phyloP scores from a whole-genome alignment of 805 yeast genomes.

The Candida maris region DNA sequence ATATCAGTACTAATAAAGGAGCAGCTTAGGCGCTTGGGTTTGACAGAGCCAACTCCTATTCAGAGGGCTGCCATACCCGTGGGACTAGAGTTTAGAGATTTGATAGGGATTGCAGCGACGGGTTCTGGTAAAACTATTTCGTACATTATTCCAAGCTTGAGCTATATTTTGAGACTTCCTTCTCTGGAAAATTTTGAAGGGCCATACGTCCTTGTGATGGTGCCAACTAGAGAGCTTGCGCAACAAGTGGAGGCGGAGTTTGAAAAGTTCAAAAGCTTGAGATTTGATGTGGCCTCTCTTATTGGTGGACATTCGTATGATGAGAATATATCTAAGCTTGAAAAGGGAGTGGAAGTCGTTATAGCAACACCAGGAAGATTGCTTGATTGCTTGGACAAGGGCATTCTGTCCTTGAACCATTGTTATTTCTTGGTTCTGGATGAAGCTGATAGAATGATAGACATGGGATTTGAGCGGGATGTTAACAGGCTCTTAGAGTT shows the following conservation, averaged over 20 bases:
- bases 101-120: slow-evolving; percentile 90
- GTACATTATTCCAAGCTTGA: slow-evolving; percentile 68
- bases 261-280: slow-evolving; percentile 28
- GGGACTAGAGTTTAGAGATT: slow-evolving; percentile 55
- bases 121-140: slow-evolving; percentile 95
- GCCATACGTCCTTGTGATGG: slow-evolving; percentile 70
- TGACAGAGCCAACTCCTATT: slow-evolving; percentile 77
- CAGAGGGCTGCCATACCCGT: slow-evolving; percentile 86
- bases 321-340: slow-evolving; percentile 57
- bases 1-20: slow-evolving; percentile 42
- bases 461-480: slow-evolving; percentile 87
- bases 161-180: slow-evolving; percentile 48
- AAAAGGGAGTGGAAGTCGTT: slow-evolving; percentile 68
- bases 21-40: slow-evolving; percentile 39
- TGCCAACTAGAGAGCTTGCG: slow-evolving; percentile 94
- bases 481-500: slow-evolving; percentile 55
- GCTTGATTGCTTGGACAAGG: slow-evolving; percentile 71
- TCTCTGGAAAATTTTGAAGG: slow-evolving; percentile 55
- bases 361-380: slow-evolving; percentile 95
- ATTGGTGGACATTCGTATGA: slow-evolving; percentile 91
- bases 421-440: slow-evolving; percentile 76
- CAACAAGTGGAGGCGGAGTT: slow-evolving; percentile 77
- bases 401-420: slow-evolving; percentile 54
- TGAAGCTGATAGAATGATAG: slow-evolving; percentile 95
- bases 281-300: slow-evolving; percentile 54